Evolutionary conservation across 257 asterid species (phyloP).

Genomic region (Asclepias syriaca): DNA sequence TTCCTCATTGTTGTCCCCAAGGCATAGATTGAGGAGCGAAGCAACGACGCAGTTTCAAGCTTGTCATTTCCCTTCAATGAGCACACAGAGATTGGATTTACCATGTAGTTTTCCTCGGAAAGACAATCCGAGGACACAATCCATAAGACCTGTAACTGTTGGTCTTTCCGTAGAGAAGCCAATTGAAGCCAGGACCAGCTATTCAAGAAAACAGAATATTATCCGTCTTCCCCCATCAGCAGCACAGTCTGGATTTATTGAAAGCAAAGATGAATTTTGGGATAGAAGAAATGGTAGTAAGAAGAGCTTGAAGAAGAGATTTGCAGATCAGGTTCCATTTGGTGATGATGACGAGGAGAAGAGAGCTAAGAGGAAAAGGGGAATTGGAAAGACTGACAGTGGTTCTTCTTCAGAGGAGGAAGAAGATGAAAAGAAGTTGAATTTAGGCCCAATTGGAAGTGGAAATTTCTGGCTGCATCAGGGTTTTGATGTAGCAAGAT

Average conservation of each 20-base stretch:
- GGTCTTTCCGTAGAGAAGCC: slow-evolving; percentile 69
- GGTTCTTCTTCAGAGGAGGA: slow-evolving; percentile 7
- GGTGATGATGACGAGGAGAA: slow-evolving; percentile 48
- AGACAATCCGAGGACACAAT: slow-evolving; percentile 51
- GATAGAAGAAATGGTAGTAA: slow-evolving; percentile 24
- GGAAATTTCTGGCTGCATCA: slow-evolving; percentile 65
- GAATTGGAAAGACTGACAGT: slow-evolving; percentile 31
- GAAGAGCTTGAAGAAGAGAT: slow-evolving; percentile 61
- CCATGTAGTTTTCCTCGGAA: slow-evolving; percentile 67
- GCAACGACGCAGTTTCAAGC: slow-evolving; percentile 74
- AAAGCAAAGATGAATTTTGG: slow-evolving; percentile 48
- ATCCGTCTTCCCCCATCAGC: slow-evolving; percentile 64
- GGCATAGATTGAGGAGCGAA: slow-evolving; percentile 92
- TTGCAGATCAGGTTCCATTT: slow-evolving; percentile 42
- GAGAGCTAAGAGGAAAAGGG: slow-evolving; percentile 65
- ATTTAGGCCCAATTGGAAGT: slow-evolving; percentile 39
- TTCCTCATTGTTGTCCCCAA: slow-evolving; percentile 83
- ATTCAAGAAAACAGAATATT: slow-evolving; percentile 62
- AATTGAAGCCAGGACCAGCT: slow-evolving; percentile 41
- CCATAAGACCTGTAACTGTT: slow-evolving; percentile 71
- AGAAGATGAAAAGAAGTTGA: slow-evolving; percentile 42
- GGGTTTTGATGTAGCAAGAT: slow-evolving; percentile 28
- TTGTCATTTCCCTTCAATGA: slow-evolving; percentile 87
- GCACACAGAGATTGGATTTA: slow-evolving; percentile 90
- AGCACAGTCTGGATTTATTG: slow-evolving; percentile 22